Conservation (phyloP, 1,284 basidiomycete genomes). For the Kalmanozyma brasiliensis region DNA sequence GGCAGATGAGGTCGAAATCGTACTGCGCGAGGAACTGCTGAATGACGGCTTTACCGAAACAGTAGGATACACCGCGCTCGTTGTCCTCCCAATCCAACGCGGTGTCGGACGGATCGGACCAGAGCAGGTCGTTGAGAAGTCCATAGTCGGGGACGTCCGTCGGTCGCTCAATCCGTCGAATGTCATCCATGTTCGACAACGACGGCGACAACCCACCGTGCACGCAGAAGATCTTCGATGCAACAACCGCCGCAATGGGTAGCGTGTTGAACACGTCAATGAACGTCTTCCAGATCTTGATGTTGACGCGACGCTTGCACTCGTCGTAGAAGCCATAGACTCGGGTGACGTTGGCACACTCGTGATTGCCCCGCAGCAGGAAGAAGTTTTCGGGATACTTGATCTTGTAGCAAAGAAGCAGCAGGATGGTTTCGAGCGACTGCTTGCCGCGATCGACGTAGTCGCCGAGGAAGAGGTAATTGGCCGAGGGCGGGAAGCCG, state of each 20-base stretch:
- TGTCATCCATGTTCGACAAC: slow-evolving; percentile 97
- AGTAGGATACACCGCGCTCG: slow-evolving; percentile 98
- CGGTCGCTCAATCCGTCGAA: slow-evolving; percentile 95
- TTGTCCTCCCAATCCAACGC: slow-evolving; percentile 99
- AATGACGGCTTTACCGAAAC: slow-evolving; percentile 97
- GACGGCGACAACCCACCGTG: slow-evolving; percentile 99
- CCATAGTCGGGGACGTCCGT: slow-evolving; percentile 99
- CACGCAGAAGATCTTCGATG: slow-evolving; percentile 99
- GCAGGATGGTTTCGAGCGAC: slow-evolving; percentile 94
- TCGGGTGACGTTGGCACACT: slow-evolving; percentile 99
- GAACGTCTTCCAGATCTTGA: slow-evolving; percentile 99
- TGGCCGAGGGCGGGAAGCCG: slow-evolving; percentile 95
- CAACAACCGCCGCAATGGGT: slow-evolving; percentile 97
- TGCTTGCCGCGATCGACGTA: slow-evolving; percentile 99
- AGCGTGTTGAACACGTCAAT: slow-evolving; percentile 99
- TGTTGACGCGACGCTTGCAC: slow-evolving; percentile 98
- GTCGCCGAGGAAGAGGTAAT: slow-evolving; percentile 98
- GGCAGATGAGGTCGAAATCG: slow-evolving; percentile 99
- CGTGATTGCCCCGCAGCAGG: slow-evolving; percentile 95
- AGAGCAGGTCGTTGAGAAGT: slow-evolving; percentile 93
- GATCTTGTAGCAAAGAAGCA: slow-evolving; percentile 93
- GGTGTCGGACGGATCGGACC: slow-evolving; percentile 98
- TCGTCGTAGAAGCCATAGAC: slow-evolving; percentile 99
- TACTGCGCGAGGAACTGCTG: slow-evolving; percentile 85
- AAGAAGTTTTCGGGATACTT: slow-evolving; percentile 99